phyloP scores from a whole-genome alignment of 2,329 filamentous ascomycete species.

The Gaeumannomyces tritici region DNA sequence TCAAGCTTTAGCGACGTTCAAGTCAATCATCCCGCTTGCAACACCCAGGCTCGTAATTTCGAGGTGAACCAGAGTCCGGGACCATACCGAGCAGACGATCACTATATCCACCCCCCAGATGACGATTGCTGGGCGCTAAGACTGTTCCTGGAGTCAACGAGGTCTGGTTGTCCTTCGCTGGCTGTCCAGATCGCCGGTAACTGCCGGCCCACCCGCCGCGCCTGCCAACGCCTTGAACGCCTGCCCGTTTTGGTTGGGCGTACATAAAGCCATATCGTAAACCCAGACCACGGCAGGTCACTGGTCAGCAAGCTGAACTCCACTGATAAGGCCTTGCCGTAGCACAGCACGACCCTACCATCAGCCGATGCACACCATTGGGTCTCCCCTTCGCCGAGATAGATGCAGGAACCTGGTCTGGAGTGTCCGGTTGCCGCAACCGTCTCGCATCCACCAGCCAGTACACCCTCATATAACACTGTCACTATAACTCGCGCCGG shows the following conservation, averaged over 20 bases:
- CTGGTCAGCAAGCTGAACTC: neutral
- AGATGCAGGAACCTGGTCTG: too few species aligned
- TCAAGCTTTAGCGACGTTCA: neutral
- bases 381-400: too few species aligned
- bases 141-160: neutral
- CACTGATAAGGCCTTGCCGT: neutral
- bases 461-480: too few species aligned
- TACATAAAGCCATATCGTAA: neutral
- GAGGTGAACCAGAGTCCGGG: too few species aligned
- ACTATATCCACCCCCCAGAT: neutral
- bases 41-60: neutral
- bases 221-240: neutral
- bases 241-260: neutral
- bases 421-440: too few species aligned
- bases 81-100: neutral
- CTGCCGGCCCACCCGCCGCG: neutral
- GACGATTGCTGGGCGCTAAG: neutral
- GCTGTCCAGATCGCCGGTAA: neutral
- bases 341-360: neutral
- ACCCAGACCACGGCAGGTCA: neutral
- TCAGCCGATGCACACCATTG: neutral
- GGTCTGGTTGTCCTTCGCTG: neutral
- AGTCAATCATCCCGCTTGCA: neutral
- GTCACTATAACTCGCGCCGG: too few species aligned
- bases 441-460: too few species aligned